Evolutionary conservation across 768 basidiomycete species (phyloP), one percentile per base, ranked within the genome.

Genomic region (Lactarius indigo): DNA sequence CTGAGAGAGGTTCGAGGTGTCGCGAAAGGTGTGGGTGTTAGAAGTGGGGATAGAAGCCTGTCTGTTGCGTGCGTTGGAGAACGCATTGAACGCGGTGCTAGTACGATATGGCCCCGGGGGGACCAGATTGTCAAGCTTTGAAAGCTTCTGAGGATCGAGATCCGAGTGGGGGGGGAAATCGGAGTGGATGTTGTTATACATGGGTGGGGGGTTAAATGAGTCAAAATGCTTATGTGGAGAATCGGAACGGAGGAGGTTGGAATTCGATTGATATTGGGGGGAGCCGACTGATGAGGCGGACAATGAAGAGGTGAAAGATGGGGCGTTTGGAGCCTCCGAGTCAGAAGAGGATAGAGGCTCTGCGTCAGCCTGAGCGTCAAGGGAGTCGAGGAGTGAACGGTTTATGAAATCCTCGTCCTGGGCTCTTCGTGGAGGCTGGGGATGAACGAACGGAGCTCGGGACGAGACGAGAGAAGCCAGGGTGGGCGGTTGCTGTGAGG

Each of bases 321-420:
- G 79, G 73, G 73, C 69, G 62, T 72, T 71, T 18, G 75, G 66
- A 52, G 83, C 77, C 74, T 85, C 81, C 64, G 83, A 80, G 77
- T 85, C 85, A 69, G 83, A 78, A 15, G 83, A 80, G 41, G 77
- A 81, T 64, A 81, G 74, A 57, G 88, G 89, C 76, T 92, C 90
- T 64, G 89, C 84, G 84, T 92, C 91, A 59, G 88, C 90, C 77
- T 91, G 87, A 63, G 87, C 89, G 84, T 93, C 87, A 74, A 94
- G 84, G 50, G 87, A 89, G 77, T 90, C 91, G 71, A 93, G 79
- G 65, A 93, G 83, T 63, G 91, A 92, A 76, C 88, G 87, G 81
- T 92, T 93, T 75, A 93, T 91, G 73, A 87, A 87, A 78, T 90
- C 91, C 84, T 93, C 91, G 85, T 87, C 88, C 57, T 73, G 70